A percentile compares a stretch with the other conserved stretches of the same genome.
Evolutionary conservation across 495 filamentous ascomycete genomes (phyloP).

Genomic region (Schizothecium vesticola): DNA sequence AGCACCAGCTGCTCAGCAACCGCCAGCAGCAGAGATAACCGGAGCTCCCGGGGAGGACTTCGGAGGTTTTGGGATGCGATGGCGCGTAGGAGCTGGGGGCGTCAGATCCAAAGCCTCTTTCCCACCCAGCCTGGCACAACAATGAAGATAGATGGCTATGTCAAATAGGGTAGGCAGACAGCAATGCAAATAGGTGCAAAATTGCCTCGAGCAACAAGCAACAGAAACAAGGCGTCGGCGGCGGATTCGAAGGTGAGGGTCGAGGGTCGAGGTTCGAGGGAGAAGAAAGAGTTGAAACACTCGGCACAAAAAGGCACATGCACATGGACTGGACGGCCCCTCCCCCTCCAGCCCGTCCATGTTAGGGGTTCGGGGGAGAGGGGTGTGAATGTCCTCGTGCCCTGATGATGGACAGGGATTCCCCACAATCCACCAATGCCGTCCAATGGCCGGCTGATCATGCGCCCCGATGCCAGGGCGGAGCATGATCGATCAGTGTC

Average conservation of each 20-base stretch:
- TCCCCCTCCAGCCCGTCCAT: not conserved
- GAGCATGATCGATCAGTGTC: not conserved
- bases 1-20: not conserved
- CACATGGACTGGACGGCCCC: not conserved
- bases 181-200: not conserved
- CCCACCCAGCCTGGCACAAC: not conserved
- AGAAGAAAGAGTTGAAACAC: not conserved
- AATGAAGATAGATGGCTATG: not conserved
- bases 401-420: slow-evolving; percentile 11
- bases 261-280: not conserved
- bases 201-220: not conserved
- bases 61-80: not conserved
- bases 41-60: not conserved
- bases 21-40: not conserved
- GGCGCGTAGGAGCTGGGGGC: not conserved
- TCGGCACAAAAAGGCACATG: not conserved
- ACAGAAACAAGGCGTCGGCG: not conserved
- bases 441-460: slow-evolving; percentile 4
- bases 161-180: not conserved
- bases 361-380: not conserved
- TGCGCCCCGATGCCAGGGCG: slow-evolving; percentile 14
- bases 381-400: not conserved
- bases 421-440: slow-evolving; percentile 18
- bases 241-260: not conserved
- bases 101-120: not conserved